Base-by-base conservation (phyloP, 116 monocot species). In the Cymodocea nodosa region DNA sequence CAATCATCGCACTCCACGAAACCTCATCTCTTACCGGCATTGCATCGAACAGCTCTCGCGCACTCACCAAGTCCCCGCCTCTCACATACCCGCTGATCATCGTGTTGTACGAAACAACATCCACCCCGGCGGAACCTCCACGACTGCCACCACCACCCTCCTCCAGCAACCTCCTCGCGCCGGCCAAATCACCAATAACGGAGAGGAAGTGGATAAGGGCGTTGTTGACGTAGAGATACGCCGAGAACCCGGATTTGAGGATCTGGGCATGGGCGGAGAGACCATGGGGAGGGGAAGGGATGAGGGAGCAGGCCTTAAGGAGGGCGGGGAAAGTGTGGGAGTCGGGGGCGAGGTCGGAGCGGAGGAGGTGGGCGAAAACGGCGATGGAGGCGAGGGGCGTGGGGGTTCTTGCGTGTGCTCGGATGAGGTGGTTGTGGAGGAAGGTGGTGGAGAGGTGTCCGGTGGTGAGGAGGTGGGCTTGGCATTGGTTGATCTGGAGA, bases 1-100 rank as follows among this genome's bases (percentile, higher is more conserved):
- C 25, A 62, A 77, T 60, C 66, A 77, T 68, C 36, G 71, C 74
- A 4, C 68, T 72, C 76, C 76, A 76, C 13, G 71, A 71, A 12
- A 72, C 50, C 24, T 35, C 76, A 30, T 80, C 60, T 40, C 64
- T 64, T 5, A 40, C 22, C 1, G 78, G 73, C 78, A 78, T 78
- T 58, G 52, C 57, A 6, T 77, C 77, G 23, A 77, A 77, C 63
- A 77, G 4, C 30, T 68, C 24, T 56, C 71, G 25, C 5, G 72
- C 77, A 48, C 50, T 48, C 34, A 4, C 14, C 15, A 72, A 4
- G 20, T 72, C 56, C 2, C 77, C 77, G 15, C 4, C 54, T 19
- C 60, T 68, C 11, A 49, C 67, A 16, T 62, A 72, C 4, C 54
- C 71, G 22, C 67, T 71, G 50, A 77, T 67, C 67, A 77, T 67